Conservation (phyloP, 768 basidiomycete genomes). For the Tulasnella sp. region DNA sequence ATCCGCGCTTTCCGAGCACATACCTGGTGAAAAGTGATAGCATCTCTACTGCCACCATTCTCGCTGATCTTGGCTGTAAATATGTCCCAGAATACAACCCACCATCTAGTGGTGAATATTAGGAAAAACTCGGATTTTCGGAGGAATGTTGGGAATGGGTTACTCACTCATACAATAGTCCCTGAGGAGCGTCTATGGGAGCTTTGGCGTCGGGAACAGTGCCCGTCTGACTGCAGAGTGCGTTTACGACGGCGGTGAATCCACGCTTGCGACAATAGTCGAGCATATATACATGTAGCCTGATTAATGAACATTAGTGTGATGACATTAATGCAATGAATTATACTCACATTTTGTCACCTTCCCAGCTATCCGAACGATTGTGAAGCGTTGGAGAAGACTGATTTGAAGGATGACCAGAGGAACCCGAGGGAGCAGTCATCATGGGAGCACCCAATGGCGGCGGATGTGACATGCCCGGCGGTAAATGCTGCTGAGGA, state of each 20-base stretch:
- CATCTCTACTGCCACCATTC: neutral
- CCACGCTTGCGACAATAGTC: conserved; percentile 29
- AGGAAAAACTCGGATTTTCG: neutral
- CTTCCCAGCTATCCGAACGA: too few species aligned
- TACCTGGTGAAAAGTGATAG: conserved; percentile 4
- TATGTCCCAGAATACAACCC: conserved; percentile 18
- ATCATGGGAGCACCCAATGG: too few species aligned
- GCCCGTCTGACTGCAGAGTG: conserved; percentile 24
- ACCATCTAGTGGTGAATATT: conserved; percentile 12
- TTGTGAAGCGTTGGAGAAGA: too few species aligned
- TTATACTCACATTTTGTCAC: too few species aligned
- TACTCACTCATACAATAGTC: conserved; percentile 28
- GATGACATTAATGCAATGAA: too few species aligned
- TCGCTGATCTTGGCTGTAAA: conserved; percentile 10
- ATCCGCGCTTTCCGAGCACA: neutral
- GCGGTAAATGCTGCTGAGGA: too few species aligned
- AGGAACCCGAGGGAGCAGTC: too few species aligned
- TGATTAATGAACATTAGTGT: too few species aligned
- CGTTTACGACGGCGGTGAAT: conserved; percentile 23
- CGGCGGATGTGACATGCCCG: too few species aligned
- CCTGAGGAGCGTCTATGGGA: conserved; percentile 27
- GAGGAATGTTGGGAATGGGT: neutral
- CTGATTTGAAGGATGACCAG: too few species aligned
- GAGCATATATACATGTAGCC: conserved; percentile 28
- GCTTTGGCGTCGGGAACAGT: conserved; percentile 22